phyloP scores from a whole-genome alignment of 2,329 filamentous ascomycete species.

The Sclerotinia nivalis region DNA sequence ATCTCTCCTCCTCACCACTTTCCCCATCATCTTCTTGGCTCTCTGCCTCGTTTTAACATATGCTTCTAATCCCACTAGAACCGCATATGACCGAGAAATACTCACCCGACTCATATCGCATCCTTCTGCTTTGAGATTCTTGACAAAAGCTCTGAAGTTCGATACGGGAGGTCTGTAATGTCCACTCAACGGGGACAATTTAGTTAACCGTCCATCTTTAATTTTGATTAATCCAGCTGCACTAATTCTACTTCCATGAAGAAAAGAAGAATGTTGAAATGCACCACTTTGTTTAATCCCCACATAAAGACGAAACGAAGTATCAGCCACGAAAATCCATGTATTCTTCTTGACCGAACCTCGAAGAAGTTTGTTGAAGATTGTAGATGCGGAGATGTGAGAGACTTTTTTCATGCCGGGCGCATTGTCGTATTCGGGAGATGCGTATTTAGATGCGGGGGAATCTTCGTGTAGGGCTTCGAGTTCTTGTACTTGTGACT shows the following conservation, averaged over 20 bases:
- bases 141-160: slow-evolving; percentile 82
- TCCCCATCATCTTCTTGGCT: slow-evolving; percentile 51
- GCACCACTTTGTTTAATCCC: slow-evolving; percentile 86
- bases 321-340: slow-evolving; percentile 93
- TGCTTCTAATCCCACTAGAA: slow-evolving; percentile 78
- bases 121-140: slow-evolving; percentile 67
- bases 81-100: slow-evolving; percentile 78
- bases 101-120: slow-evolving; percentile 79
- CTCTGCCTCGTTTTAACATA: slow-evolving; percentile 68
- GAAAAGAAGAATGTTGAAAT: slow-evolving; percentile 89
- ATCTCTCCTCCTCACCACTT: slow-evolving; percentile 14
- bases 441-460: slow-evolving; percentile 64
- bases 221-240: slow-evolving; percentile 85
- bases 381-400: slow-evolving; percentile 68
- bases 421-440: slow-evolving; percentile 60
- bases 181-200: slow-evolving; percentile 70
- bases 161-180: slow-evolving; percentile 79
- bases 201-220: slow-evolving; percentile 74
- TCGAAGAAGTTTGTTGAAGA: slow-evolving; percentile 77
- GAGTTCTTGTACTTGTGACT: slow-evolving; percentile 34
- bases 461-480: slow-evolving; percentile 54
- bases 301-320: slow-evolving; percentile 79
- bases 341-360: slow-evolving; percentile 82
- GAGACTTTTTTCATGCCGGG: slow-evolving; percentile 62
- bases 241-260: slow-evolving; percentile 78